Base-by-base conservation (phyloP, 1,139 yeast species). In the Kodamaea sp. region DNA sequence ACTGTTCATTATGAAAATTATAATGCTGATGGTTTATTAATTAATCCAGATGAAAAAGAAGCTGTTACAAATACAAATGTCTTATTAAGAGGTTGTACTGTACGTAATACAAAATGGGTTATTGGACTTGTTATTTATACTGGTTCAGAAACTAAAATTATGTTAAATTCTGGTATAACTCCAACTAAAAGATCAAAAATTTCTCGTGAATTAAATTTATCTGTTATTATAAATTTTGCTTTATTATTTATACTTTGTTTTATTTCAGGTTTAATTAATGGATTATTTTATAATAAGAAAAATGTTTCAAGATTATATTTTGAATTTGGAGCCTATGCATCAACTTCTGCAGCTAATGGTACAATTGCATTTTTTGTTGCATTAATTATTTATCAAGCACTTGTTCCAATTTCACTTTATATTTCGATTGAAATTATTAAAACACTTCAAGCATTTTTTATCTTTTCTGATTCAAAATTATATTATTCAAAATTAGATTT, bases 351-450 rank as follows among this genome's bases (percentile, higher is more conserved):
- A 1, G 75, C 79, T 6, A 86, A 87, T 56, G 97, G 96, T 54
- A 67, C 86, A 28, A 78, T 92, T 41, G 78, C 90, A 1, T 92
- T 90, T 63, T 88, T 88, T 66, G 97, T 94, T 10, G 81, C 90
- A 3, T 75, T 92, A 52, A 92, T 92, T 56, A 74, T 92, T 43
- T 89, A 89, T 58, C 97, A 89, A 65, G 78, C 95, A 0, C 73
- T 92, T 70, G 95, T 92, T 40, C 98, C 98, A 1, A 92, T 92
- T 54, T 92, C 98, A 1, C 74, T 92, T 50, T 92, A 90, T 63
- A 89, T 92, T 48, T 87, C 97, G 35, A 84, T 92, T 53, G 98
- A 92, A 65, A 90, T 92, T 53, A 87, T 92, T 60, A 92, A 92
- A 57, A 89, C 97, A 1, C 78, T 84, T 3, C 98, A 92, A 57